These are phyloP conservation scores for Cytospora paraplurivora DNA, from an alignment of 2,329 filamentous ascomycete species.

Conservation along the genomic window DNA sequence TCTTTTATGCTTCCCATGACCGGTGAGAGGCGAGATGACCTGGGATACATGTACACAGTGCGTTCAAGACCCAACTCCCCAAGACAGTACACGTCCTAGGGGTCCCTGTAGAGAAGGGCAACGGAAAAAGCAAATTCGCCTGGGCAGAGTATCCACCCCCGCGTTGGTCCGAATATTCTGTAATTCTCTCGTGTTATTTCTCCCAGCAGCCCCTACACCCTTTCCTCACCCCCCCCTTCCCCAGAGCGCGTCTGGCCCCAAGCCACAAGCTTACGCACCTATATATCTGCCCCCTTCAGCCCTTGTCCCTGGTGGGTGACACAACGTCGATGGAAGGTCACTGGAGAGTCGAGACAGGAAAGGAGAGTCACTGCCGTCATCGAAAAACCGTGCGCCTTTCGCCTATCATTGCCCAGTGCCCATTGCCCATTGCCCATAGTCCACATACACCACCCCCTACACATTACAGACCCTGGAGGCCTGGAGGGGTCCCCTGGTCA, in stretches of 20 bases:
- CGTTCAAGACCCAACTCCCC: too few species aligned
- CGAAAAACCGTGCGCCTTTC: background rate
- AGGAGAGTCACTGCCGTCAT: constrained; percentile 1
- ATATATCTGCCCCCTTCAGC: background rate
- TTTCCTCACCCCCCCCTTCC: background rate
- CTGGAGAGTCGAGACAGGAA: constrained; percentile 15
- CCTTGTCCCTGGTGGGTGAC: constrained; percentile 16
- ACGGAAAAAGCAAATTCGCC: background rate
- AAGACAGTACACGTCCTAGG: background rate
- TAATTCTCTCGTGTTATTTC: background rate
- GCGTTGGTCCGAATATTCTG: constrained; percentile 1
- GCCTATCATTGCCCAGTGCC: constrained; percentile 13
- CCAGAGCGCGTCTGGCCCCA: background rate
- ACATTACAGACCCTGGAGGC: too few species aligned
- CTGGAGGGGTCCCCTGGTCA: background rate
- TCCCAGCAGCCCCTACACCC: background rate
- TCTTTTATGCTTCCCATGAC: too few species aligned
- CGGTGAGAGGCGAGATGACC: too few species aligned
- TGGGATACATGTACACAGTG: too few species aligned
- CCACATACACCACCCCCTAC: background rate
- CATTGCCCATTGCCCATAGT: constrained; percentile 4
- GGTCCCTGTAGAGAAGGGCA: background rate
- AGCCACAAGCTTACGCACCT: constrained; percentile 17
- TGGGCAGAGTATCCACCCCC: background rate
- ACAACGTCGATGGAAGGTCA: constrained; percentile 27